Evolutionary conservation across 1,284 basidiomycete species (phyloP).

Genomic region (Fomitopsis pinicola): DNA sequence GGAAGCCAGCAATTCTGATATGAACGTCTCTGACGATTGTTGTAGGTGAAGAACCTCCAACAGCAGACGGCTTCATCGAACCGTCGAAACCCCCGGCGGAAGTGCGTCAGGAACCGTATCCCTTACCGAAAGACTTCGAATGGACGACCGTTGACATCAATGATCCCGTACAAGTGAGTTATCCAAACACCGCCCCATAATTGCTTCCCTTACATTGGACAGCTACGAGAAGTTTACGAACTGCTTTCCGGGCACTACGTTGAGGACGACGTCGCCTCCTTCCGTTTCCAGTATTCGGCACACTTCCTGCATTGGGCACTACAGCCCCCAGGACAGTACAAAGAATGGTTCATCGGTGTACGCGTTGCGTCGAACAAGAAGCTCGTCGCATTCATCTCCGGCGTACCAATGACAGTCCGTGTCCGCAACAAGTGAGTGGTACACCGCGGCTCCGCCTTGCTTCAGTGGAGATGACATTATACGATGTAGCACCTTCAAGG

Average conservation of each 20-base stretch:
- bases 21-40: conserved; percentile 1
- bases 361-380: conserved; percentile 88
- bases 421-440: conserved; percentile 67
- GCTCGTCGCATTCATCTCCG: conserved; percentile 98
- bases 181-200: background rate
- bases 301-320: conserved; percentile 97
- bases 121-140: conserved; percentile 90
- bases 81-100: conserved; percentile 73
- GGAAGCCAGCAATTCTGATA: background rate
- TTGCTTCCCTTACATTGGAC: background rate
- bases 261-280: conserved; percentile 93
- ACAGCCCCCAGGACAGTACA: conserved; percentile 88
- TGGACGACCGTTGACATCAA: conserved; percentile 87
- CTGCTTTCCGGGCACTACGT: conserved; percentile 94
- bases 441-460: background rate
- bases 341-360: conserved; percentile 96
- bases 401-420: conserved; percentile 81
- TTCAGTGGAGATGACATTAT: background rate
- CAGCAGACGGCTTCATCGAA: conserved; percentile 88
- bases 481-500: conserved; percentile 54
- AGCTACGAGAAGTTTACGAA: conserved; percentile 92
- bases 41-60: conserved; percentile 60
- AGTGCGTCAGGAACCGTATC: conserved; percentile 84
- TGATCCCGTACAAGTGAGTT: conserved; percentile 63
- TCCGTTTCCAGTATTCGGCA: conserved; percentile 94